Conservation (phyloP, 257 asterid genomes). For the Cynanchum wilfordii region DNA sequence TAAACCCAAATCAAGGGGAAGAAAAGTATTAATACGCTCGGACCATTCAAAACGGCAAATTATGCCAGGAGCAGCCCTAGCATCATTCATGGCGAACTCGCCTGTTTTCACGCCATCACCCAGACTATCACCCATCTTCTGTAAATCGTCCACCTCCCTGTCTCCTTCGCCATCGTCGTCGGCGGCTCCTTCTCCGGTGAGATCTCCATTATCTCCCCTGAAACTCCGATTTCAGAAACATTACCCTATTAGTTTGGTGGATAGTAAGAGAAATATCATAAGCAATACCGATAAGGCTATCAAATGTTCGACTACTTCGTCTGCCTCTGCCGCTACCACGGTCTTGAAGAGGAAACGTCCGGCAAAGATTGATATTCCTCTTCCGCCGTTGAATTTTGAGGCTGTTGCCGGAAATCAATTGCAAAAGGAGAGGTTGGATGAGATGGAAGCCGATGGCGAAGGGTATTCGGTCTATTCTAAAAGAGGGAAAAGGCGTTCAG, state of each 20-base stretch:
- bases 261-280: background rate
- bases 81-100: slow-evolving; percentile 37
- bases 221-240: slow-evolving; percentile 20
- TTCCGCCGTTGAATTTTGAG: slow-evolving; percentile 27
- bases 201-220: slow-evolving; percentile 30
- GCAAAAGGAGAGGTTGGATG: slow-evolving; percentile 33
- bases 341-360: slow-evolving; percentile 73
- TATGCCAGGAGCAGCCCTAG: slow-evolving; percentile 45
- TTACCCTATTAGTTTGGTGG: slow-evolving; percentile 15
- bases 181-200: slow-evolving; percentile 15
- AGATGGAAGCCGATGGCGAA: slow-evolving; percentile 56
- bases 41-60: background rate
- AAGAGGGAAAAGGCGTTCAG: slow-evolving; percentile 56
- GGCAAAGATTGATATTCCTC: slow-evolving; percentile 51
- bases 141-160: slow-evolving; percentile 32
- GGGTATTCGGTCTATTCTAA: slow-evolving; percentile 64
- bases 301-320: slow-evolving; percentile 18
- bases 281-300: slow-evolving; percentile 22
- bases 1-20: background rate
- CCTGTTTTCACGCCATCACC: slow-evolving; percentile 58
- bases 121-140: slow-evolving; percentile 43
- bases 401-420: slow-evolving; percentile 10
- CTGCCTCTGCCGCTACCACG: slow-evolving; percentile 20
- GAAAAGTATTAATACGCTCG: background rate
- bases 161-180: slow-evolving; percentile 36